A percentile compares a stretch with the other conserved stretches of the same genome.
Conservation (phyloP, 1,284 basidiomycete genomes). For the Flammula alnicola region DNA sequence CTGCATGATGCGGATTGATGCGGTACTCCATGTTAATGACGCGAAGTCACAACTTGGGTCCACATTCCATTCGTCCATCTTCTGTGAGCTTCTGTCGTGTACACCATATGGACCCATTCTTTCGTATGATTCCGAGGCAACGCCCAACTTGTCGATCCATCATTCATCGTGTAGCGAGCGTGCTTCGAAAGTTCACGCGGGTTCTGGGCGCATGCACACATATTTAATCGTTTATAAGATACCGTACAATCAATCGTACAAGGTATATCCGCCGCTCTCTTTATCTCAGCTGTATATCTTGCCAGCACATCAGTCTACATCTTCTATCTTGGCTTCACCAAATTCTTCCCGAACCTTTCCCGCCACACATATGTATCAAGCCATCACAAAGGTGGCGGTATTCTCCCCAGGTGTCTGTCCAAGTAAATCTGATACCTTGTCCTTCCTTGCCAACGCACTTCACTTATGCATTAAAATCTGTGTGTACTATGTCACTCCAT, state of each 20-base stretch:
- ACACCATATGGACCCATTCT: constrained; percentile 15
- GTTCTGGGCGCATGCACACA: constrained; percentile 3
- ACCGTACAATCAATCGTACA: no score
- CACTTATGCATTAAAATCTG: no score
- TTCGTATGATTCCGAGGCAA: constrained; percentile 1
- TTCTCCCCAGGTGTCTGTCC: constrained; percentile 6
- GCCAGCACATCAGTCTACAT: neutral
- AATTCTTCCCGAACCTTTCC: neutral
- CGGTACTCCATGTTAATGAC: constrained; percentile 13
- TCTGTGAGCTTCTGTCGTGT: neutral
- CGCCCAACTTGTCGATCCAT: neutral
- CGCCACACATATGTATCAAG: neutral
- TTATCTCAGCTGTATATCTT: neutral
- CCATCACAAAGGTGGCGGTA: constrained; percentile 2
- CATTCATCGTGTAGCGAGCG: constrained; percentile 3
- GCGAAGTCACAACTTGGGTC: neutral
- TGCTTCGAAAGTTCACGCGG: constrained; percentile 1
- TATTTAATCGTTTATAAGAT: neutral
- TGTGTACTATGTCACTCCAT: no score
- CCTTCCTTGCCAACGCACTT: constrained; percentile 1
- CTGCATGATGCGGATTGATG: constrained; percentile 11
- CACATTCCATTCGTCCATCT: neutral
- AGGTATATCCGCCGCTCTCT: constrained; percentile 2
- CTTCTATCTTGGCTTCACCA: neutral
- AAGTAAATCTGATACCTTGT: constrained; percentile 5